phyloP scores from a whole-genome alignment of 148 eudicot genomes.

The Agrostemma githago region DNA sequence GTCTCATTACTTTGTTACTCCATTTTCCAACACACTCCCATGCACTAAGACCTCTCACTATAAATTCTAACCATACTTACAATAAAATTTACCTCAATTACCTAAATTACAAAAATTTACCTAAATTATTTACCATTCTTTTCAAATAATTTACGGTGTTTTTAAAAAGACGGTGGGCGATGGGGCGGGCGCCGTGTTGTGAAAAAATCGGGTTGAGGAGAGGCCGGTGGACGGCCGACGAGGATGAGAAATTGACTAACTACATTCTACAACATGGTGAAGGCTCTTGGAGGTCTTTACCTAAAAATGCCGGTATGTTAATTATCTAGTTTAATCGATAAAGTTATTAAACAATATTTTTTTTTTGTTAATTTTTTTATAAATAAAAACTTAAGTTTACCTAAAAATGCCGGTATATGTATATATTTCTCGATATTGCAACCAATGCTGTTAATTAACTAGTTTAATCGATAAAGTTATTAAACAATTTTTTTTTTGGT shows the following conservation, averaged over 20 bases:
- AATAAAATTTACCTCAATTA: too few relatives aligned
- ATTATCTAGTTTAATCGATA: too few relatives aligned
- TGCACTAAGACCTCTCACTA: neutral
- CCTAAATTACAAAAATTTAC: too few relatives aligned
- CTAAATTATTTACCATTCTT: neutral
- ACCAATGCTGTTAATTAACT: neutral
- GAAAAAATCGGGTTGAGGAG: conserved; percentile 66
- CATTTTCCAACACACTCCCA: neutral
- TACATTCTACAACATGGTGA: conserved; percentile 69
- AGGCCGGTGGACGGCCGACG: conserved; percentile 83
- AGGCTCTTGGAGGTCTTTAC: conserved; percentile 91
- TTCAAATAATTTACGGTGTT: neutral
- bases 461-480: neutral
- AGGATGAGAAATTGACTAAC: conserved; percentile 53
- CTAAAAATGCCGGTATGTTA: conserved; percentile 72
- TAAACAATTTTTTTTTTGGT: too few relatives aligned
- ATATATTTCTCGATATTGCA: too few relatives aligned
- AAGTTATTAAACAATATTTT: neutral
- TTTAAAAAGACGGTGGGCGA: neutral
- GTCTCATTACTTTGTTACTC: neutral
- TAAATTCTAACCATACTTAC: too few relatives aligned
- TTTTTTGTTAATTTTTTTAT: too few relatives aligned
- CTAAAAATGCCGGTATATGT: neutral
- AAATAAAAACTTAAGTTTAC: too few relatives aligned
- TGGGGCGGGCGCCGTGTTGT: conserved; percentile 94